Conservation (phyloP, 257 asterid species). For the Osmanthus fragrans region DNA sequence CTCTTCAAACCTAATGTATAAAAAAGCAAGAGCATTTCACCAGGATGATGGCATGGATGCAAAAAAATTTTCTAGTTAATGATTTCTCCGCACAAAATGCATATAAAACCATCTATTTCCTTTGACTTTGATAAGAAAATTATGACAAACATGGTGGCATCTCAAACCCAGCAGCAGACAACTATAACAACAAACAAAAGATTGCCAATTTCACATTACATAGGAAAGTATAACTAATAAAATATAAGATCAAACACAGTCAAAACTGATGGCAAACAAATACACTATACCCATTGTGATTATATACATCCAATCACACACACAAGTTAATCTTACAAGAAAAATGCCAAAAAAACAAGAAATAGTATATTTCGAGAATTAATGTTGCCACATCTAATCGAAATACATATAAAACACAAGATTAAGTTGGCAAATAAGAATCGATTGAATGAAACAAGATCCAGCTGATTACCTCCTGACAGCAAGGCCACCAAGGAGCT, state of each 20-base stretch:
- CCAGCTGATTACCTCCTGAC: slow-evolving; percentile 3
- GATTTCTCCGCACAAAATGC: not conserved
- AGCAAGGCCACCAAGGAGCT: slow-evolving; percentile 17
- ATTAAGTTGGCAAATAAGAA: not conserved
- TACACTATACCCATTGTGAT: not conserved
- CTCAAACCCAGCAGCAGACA: not conserved
- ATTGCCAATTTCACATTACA: not conserved
- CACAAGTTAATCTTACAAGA: not conserved
- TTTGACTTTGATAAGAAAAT: not conserved
- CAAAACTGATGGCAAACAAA: not conserved
- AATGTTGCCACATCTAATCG: not conserved
- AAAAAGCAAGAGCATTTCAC: not conserved
- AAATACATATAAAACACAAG: not conserved
- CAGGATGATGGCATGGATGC: not conserved
- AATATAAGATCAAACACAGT: not conserved
- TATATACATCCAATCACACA: not conserved
- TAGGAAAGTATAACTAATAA: not conserved
- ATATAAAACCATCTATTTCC: not conserved
- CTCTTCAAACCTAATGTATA: not conserved
- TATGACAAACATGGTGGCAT: not conserved
- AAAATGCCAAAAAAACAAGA: not conserved
- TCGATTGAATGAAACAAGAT: not conserved
- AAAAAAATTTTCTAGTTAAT: not conserved
- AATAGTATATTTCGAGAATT: not conserved
- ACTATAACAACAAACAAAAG: not conserved